Percentiles rank a stretch among this genome's conserved stretches.
phyloP scores from a whole-genome alignment of 139 green algal species.

The Edaphochlamys debaryana region DNA sequence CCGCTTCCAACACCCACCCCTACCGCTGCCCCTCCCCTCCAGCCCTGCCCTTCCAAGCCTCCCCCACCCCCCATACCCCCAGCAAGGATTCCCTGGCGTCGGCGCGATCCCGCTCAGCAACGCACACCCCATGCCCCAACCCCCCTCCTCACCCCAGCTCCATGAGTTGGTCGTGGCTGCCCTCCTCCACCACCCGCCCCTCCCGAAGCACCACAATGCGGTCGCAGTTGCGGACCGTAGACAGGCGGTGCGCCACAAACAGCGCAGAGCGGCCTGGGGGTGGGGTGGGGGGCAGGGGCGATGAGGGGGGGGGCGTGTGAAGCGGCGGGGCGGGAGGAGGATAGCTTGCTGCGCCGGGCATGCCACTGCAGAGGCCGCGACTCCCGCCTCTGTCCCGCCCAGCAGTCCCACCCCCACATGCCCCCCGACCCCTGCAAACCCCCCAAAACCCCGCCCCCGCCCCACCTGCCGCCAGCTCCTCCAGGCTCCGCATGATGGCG shows the following conservation, averaged over 20 bases:
- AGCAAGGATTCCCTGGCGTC: not conserved
- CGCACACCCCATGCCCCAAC: not conserved
- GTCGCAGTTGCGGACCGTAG: slow-evolving; percentile 84
- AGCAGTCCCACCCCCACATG: too few relatives aligned
- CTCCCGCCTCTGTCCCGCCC: too few relatives aligned
- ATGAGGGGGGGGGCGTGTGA: not conserved
- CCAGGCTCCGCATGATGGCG: slow-evolving; percentile 41
- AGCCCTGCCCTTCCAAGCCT: not conserved
- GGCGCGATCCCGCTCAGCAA: not conserved
- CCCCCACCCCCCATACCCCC: not conserved
- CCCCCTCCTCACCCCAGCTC: not conserved
- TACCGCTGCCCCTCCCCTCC: too few relatives aligned
- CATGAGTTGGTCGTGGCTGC: slow-evolving; percentile 66
- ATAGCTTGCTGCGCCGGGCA: too few relatives aligned
- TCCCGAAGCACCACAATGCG: slow-evolving; percentile 79
- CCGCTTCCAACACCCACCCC: not conserved
- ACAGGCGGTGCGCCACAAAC: slow-evolving; percentile 96
- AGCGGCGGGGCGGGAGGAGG: not conserved
- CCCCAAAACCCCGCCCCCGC: too few relatives aligned
- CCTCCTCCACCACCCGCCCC: slow-evolving; percentile 59
- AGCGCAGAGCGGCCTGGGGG: slow-evolving; percentile 80
- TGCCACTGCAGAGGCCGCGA: too few relatives aligned
- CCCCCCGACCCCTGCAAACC: too few relatives aligned
- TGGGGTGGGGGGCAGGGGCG: too few relatives aligned
- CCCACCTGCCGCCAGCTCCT: slow-evolving; percentile 35